Evolutionary conservation across 2,329 filamentous ascomycete genomes (phyloP).

Genomic region (Pseudogymnoascus sp.): DNA sequence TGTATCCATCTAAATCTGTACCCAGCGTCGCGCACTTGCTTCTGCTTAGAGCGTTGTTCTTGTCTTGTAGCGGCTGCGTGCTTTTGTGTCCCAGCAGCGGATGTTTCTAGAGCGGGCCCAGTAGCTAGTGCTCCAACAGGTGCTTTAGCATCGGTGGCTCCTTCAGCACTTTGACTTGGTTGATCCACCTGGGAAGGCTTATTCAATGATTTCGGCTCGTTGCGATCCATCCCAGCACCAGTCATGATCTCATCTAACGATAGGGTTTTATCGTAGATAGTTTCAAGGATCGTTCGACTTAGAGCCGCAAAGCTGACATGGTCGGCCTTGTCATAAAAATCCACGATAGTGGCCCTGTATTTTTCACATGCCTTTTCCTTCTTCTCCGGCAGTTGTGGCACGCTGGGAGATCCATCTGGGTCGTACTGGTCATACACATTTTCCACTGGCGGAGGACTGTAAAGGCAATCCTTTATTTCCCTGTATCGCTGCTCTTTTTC

Average conservation of each 20-base stretch:
- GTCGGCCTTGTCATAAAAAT: not conserved
- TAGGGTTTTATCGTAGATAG: not conserved
- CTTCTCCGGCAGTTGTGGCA: not conserved
- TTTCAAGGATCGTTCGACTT: not conserved
- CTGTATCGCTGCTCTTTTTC: not conserved
- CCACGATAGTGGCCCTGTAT: not conserved
- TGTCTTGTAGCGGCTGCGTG: not conserved
- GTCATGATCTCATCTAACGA: not conserved
- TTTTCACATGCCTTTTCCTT: not conserved
- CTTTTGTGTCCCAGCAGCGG: not conserved
- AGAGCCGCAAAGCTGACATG: not conserved
- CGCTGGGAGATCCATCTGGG: not conserved
- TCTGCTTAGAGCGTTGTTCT: not conserved
- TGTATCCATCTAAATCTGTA: constrained; percentile 1
- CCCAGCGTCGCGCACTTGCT: not conserved
- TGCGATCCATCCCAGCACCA: not conserved
- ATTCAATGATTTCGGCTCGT: not conserved
- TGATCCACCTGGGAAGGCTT: not conserved
- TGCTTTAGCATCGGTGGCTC: not conserved
- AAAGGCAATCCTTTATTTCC: not conserved
- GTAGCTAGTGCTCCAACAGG: not conserved
- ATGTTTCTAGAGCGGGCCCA: not conserved
- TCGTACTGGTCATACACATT: not conserved
- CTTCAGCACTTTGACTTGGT: not conserved
- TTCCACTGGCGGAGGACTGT: not conserved